Evolutionary conservation across 2,329 filamentous ascomycete genomes (phyloP), one percentile per base, ranked within the genome.

Genomic region (Colletotrichum caudatum): DNA sequence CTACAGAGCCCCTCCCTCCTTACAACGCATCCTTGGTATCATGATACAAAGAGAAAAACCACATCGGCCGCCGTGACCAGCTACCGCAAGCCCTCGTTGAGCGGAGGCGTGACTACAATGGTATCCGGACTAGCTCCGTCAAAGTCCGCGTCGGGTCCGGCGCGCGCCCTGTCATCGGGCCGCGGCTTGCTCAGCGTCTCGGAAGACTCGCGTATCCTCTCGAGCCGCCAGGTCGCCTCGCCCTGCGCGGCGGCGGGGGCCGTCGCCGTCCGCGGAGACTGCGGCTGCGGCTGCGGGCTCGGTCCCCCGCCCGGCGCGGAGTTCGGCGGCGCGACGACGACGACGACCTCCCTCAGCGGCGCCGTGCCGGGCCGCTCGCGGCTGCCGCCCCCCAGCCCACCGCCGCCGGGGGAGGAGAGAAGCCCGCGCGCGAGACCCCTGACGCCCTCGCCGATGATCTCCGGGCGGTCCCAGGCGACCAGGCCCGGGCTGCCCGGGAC

Each of bases 391-490:
- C 76, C 76, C n/a, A 87, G 79, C 20, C 83, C 79, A 48, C 75
- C 75, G 65, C 86, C 83, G 9, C n/a, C 46, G 4, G 46, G 12
- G 9, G 74, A 71, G 33, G 75, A 77, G 18, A 85, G 39, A 11
- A 87, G 75, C 3, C 79, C 80, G 65, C 79, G 79, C 0, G 83
- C 82, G 44, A 88, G 77, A 5, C 78, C 81, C 44, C 82, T 78
- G 3, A 81, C 79, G 0, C 86, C 86, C 3, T 80, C 74, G 0
- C 78, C 74, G 66, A 88, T 84, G 48, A 85, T 74, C 41, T 85
- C 83, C 1, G 86, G 85, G 20, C 82, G 78, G 69, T 87, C 85
- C 83, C 84, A 87, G 14, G 83, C 82, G 44, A 88, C 74, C 44
- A 88, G 78, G 0, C 85, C 85, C 0, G 84, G 78, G 5, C 77